These are phyloP conservation scores for Coniosporium tulheliwenetii DNA, from an alignment of 2,329 filamentous ascomycete genomes.

Conservation along the genomic window DNA sequence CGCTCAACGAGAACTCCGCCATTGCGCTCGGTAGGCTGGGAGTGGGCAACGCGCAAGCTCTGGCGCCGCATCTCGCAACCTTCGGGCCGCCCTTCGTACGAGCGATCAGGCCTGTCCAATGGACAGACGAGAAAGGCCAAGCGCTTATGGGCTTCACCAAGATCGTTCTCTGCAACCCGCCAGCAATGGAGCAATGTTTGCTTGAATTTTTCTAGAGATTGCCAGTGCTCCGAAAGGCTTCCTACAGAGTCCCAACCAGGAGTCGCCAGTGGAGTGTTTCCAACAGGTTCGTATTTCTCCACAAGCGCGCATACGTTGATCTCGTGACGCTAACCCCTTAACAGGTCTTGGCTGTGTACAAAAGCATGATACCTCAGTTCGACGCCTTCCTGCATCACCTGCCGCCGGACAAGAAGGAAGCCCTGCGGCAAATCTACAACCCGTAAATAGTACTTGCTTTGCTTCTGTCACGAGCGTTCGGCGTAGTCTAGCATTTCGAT, in stretches of 20 bases:
- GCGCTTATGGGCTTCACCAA: slow-evolving; percentile 83
- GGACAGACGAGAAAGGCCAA: slow-evolving; percentile 86
- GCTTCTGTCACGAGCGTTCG: too few species aligned
- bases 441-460: slow-evolving; percentile 11
- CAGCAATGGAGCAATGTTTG: slow-evolving; percentile 79
- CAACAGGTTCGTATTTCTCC: slow-evolving; percentile 45
- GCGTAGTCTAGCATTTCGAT: too few species aligned
- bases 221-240: slow-evolving; percentile 49
- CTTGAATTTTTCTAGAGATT: slow-evolving; percentile 73
- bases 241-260: slow-evolving; percentile 39
- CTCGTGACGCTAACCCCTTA: slow-evolving; percentile 6
- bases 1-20: slow-evolving; percentile 83
- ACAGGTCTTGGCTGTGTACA: slow-evolving; percentile 37
- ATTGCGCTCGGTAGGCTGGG: slow-evolving; percentile 84
- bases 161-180: slow-evolving; percentile 71
- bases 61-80: slow-evolving; percentile 63
- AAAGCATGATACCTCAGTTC: slow-evolving; percentile 37
- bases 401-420: slow-evolving; percentile 25
- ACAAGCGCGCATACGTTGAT: not conserved
- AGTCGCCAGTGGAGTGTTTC: slow-evolving; percentile 53
- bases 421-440: slow-evolving; percentile 26
- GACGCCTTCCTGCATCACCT: slow-evolving; percentile 33
- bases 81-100: slow-evolving; percentile 73
- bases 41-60: slow-evolving; percentile 55
- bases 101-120: slow-evolving; percentile 69